Evolutionary conservation across 2,329 filamentous ascomycete species (phyloP).

Genomic region (Tolypocladium album): DNA sequence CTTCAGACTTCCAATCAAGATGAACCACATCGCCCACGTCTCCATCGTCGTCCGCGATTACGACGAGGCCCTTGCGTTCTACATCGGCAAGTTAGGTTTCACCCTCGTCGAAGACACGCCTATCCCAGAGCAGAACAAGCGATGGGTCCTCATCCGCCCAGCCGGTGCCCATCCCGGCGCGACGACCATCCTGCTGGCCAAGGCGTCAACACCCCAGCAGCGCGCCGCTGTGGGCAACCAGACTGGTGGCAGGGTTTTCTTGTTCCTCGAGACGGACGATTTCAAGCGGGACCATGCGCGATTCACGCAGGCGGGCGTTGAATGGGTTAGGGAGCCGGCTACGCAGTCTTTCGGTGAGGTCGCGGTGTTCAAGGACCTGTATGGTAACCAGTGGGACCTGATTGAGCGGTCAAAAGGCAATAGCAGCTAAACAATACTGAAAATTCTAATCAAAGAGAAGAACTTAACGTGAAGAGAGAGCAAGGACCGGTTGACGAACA

Average conservation of each 20-base stretch:
- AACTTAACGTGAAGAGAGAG: too few species aligned
- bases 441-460: background rate
- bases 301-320: conserved; percentile 1
- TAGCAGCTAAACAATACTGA: background rate
- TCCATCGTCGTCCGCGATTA: conserved; percentile 7
- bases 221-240: conserved; percentile 5
- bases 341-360: conserved; percentile 5
- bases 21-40: conserved; percentile 3
- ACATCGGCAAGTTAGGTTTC: conserved; percentile 7
- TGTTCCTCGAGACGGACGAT: conserved; percentile 8
- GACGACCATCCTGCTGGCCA: conserved; percentile 4
- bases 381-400: conserved; percentile 8
- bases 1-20: background rate
- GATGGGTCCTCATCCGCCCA: conserved; percentile 5
- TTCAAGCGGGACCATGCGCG: conserved; percentile 1
- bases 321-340: conserved; percentile 4
- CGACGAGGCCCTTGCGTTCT: conserved; percentile 7
- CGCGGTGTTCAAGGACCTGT: conserved; percentile 8
- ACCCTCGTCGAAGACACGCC: conserved; percentile 6
- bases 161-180: background rate
- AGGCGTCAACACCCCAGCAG: conserved; percentile 5
- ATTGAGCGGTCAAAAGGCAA: background rate
- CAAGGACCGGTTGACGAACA: background rate
- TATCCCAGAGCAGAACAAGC: conserved; percentile 2
- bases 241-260: conserved; percentile 6